These are phyloP conservation scores for Persicaria maculosa DNA, from an alignment of 148 eudicot genomes.

Conservation along the genomic window DNA sequence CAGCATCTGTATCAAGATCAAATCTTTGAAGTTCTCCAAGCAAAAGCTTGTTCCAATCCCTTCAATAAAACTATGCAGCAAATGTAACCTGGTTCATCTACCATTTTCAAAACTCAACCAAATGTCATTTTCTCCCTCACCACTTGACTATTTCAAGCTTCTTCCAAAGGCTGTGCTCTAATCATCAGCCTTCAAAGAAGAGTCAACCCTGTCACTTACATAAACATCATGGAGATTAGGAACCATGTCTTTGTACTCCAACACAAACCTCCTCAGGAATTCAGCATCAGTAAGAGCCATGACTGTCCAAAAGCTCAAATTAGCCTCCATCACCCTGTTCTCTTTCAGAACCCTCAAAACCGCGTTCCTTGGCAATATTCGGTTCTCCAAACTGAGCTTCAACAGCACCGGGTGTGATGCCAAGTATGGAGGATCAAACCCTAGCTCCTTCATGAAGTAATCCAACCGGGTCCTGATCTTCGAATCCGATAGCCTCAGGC, in stretches of 20 bases:
- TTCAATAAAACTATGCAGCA: background rate
- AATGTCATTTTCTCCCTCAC: no score
- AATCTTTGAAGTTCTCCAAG: background rate
- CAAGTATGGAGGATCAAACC: constrained; percentile 18
- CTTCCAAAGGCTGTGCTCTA: background rate
- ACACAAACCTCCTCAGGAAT: constrained; percentile 11
- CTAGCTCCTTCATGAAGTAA: constrained; percentile 22
- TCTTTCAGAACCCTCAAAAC: constrained; percentile 17
- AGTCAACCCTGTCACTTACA: constrained; percentile 4
- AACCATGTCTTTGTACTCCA: background rate
- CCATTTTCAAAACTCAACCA: no score
- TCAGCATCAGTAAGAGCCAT: constrained; percentile 13
- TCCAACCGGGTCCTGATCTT: constrained; percentile 13
- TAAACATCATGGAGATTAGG: constrained; percentile 4
- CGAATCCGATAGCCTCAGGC: constrained; percentile 13
- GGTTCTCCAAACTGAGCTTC: constrained; percentile 17
- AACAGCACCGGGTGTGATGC: constrained; percentile 17
- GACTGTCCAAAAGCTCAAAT: constrained; percentile 9
- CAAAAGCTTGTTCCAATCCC: background rate
- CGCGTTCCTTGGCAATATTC: constrained; percentile 21
- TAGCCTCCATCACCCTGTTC: constrained; percentile 14
- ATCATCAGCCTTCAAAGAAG: background rate
- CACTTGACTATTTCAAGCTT: background rate
- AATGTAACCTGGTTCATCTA: background rate
- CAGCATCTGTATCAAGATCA: background rate